Base-by-base conservation (phyloP, 441 rosid species). In the Gossypium gossypioides region DNA sequence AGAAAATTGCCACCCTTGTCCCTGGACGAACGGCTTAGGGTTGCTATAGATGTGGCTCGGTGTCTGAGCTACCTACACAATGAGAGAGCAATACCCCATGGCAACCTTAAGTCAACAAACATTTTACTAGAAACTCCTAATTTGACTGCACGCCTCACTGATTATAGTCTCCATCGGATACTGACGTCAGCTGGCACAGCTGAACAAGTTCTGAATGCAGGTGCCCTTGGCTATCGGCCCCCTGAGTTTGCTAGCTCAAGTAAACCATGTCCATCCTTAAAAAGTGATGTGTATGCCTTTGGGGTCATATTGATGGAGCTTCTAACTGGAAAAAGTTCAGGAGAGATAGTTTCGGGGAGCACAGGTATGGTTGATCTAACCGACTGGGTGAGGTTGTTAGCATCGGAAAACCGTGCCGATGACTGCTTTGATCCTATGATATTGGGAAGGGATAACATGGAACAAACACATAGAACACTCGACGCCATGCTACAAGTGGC, bases 101-200 rank as follows among this genome's bases (percentile, higher is more conserved):
- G 93, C 62, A 88, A 88, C 84, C 87, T 88, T 10, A 88, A 88
- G 75, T 88, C 93, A n/a, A 81, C 88, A 2, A 87, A 88, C 80
- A 79, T 88, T 76, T 73, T 88, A 70, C 46, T 88, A 27, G 78
- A 82, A 76, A 67, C 80, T 69, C 87, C 82, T 0, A 74, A 80
- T 6, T 62, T 85, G 74, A 83, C 78, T 42, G 84, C 86, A 19
- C 78, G 71, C 67, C 72, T 88, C 68, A 85, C 89, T 3, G 93
- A 88, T 74, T 88, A 87, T 83, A 88, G 91, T 74, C 83, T 88
- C 69, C 93, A 88, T 69, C 79, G 93, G 27, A 77, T 85, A 64
- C 75, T 88, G 72, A 88, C 89, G n/a, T 74, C 91, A 3, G 82
- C 82, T 50, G 93, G 91, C 34, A 87, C 93, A 34, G 84, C 89